phyloP scores from a whole-genome alignment of 106 monocot genomes.

The Phalaenopsis equestris region DNA sequence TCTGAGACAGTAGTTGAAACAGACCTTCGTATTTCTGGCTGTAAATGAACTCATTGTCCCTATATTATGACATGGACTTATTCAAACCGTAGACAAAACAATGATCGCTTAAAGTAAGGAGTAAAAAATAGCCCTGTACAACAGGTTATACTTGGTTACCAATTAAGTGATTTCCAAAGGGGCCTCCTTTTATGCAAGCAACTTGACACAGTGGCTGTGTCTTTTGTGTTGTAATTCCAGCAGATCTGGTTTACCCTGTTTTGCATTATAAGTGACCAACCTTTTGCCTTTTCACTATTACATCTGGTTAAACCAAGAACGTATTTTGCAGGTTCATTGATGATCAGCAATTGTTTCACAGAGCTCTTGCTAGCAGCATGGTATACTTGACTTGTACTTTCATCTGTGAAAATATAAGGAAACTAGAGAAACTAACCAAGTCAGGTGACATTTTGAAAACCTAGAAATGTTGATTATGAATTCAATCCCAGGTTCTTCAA shows the following conservation, averaged over 20 bases:
- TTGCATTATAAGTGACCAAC: conserved; percentile 32
- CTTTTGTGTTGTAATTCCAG: conserved; percentile 32
- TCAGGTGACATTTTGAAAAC: conserved; percentile 5
- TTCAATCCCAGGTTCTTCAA: neutral
- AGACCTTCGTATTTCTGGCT: conserved; percentile 20
- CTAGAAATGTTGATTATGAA: neutral
- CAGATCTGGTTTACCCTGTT: conserved; percentile 39
- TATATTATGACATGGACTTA: conserved; percentile 9
- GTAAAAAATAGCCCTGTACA: neutral
- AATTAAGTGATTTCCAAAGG: conserved; percentile 27
- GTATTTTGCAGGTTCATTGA: conserved; percentile 8
- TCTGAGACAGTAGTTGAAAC: conserved; percentile 31
- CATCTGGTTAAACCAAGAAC: conserved; percentile 41
- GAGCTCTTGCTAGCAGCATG: conserved; percentile 10
- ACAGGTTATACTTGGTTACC: neutral
- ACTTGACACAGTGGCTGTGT: conserved; percentile 17
- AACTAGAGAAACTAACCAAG: conserved; percentile 29
- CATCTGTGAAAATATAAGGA: conserved; percentile 22
- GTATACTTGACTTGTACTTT: conserved; percentile 9
- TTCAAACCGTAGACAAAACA: neutral
- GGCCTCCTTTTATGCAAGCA: conserved; percentile 38
- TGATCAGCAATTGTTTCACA: conserved; percentile 3
- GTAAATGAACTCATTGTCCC: conserved; percentile 18
- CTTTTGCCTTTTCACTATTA: conserved; percentile 36
- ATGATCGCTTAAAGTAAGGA: neutral